Percentiles rank a stretch among this genome's conserved stretches.
Evolutionary conservation across 2,329 filamentous ascomycete species (phyloP).

Genomic region (Trichophyton simii): DNA sequence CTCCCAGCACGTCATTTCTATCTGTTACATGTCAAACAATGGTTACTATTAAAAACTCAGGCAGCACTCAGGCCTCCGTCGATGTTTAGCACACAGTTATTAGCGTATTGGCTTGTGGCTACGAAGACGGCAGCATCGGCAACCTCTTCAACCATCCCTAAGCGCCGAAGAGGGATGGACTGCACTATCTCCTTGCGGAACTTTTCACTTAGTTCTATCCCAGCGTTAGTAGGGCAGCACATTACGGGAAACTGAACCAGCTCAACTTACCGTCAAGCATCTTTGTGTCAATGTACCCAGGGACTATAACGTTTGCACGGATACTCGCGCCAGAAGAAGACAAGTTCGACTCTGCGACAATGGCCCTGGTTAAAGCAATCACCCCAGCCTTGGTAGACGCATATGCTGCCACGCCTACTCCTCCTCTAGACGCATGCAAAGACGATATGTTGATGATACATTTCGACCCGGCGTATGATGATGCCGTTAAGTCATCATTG

Average conservation of each 20-base stretch:
- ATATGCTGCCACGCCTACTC: slow-evolving; percentile 57
- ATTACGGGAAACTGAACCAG: neutral
- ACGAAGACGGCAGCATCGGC: slow-evolving; percentile 74
- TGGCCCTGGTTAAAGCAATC: slow-evolving; percentile 42
- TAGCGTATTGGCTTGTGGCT: slow-evolving; percentile 65
- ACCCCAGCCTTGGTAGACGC: slow-evolving; percentile 71
- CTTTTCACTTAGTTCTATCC: slow-evolving; percentile 32
- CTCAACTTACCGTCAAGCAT: slow-evolving; percentile 57
- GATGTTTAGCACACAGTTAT: slow-evolving; percentile 75
- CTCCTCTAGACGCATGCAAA: slow-evolving; percentile 56
- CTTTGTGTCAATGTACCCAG: slow-evolving; percentile 68
- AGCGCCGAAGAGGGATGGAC: slow-evolving; percentile 52
- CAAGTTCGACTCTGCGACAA: slow-evolving; percentile 35
- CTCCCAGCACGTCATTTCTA: too few species aligned
- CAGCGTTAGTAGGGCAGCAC: neutral
- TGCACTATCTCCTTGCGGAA: slow-evolving; percentile 23
- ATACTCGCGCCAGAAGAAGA: slow-evolving; percentile 52
- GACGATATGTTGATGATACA: slow-evolving; percentile 77
- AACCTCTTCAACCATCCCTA: slow-evolving; percentile 58
- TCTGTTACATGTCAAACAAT: neutral
- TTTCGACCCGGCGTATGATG: slow-evolving; percentile 37
- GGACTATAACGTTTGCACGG: slow-evolving; percentile 67
- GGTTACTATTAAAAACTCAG: slow-evolving; percentile 24
- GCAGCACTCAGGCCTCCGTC: slow-evolving; percentile 69
- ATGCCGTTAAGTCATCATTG: slow-evolving; percentile 40